A percentile compares a stretch with the other conserved stretches of the same genome.
Evolutionary conservation across 2,329 filamentous ascomycete species (phyloP).

Genomic region (Macrophomina tecta): DNA sequence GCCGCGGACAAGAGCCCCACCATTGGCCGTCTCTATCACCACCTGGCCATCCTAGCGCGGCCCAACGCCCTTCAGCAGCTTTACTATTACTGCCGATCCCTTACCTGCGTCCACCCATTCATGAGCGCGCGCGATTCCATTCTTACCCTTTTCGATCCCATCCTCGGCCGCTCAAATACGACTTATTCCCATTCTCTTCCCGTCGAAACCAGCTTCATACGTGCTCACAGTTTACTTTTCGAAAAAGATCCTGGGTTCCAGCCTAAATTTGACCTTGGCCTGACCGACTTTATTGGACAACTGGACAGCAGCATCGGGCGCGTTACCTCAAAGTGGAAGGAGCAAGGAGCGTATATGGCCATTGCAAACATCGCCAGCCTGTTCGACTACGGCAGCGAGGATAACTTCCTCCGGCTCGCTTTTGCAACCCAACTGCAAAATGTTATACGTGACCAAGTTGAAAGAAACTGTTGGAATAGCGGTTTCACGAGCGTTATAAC

Average conservation of each 20-base stretch:
- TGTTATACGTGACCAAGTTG: conserved; percentile 29
- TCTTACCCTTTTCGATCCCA: conserved; percentile 67
- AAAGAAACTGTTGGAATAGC: too few relatives aligned
- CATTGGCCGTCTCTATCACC: conserved; percentile 83
- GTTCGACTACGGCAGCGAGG: conserved; percentile 60
- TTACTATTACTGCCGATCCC: conserved; percentile 73
- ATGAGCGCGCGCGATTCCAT: conserved; percentile 70
- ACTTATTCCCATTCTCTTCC: conserved; percentile 42
- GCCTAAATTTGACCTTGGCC: neutral
- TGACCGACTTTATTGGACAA: conserved; percentile 55
- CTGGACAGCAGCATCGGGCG: conserved; percentile 65
- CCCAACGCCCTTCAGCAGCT: conserved; percentile 74
- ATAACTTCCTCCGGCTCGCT: conserved; percentile 40
- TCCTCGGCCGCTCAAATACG: conserved; percentile 47
- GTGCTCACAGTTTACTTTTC: conserved; percentile 69
- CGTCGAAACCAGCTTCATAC: conserved; percentile 67
- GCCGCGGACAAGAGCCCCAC: conserved; percentile 78
- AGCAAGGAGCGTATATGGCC: conserved; percentile 36
- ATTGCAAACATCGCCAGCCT: conserved; percentile 63
- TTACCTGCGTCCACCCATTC: conserved; percentile 73
- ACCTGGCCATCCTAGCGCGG: conserved; percentile 78
- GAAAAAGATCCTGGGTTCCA: conserved; percentile 51
- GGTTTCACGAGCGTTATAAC: too few relatives aligned
- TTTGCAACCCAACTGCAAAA: neutral
- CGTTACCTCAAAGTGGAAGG: conserved; percentile 59